Percentiles rank a stretch among this genome's conserved stretches.
These are phyloP conservation scores for Gracilaria gracilis DNA, from an alignment of 23 red algal genomes.

Conservation along the genomic window DNA sequence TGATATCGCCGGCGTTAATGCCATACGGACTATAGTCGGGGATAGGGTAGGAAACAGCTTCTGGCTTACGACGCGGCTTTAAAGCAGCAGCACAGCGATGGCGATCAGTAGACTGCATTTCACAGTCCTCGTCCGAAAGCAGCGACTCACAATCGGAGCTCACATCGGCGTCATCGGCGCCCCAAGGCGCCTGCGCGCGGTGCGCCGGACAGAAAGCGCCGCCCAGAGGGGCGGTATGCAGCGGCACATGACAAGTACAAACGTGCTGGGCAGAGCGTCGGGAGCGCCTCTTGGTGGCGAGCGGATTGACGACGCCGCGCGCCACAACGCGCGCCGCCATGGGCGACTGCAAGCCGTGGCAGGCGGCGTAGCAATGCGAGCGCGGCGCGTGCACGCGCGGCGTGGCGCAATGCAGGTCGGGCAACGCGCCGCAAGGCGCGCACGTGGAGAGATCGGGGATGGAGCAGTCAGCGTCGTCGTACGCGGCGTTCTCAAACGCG, in stretches of 20 bases:
- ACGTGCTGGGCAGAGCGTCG: neutral
- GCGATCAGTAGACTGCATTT: neutral
- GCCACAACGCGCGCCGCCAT: neutral
- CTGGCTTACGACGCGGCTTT: neutral
- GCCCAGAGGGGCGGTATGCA: neutral
- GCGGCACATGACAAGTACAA: neutral
- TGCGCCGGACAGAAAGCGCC: neutral
- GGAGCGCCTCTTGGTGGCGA: neutral
- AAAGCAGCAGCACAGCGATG: neutral
- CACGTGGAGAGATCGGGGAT: constrained; percentile 9
- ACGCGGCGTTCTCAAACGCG: neutral
- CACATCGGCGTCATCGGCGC: neutral
- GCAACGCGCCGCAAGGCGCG: constrained; percentile 34
- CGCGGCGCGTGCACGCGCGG: constrained; percentile 13
- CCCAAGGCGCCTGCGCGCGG: neutral
- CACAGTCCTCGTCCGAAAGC: constrained; percentile 3
- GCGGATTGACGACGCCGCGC: too few species aligned
- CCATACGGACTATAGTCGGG: neutral
- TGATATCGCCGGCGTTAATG: constrained; percentile 55
- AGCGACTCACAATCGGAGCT: neutral
- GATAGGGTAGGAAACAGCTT: neutral
- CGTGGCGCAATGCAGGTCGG: constrained; percentile 24
- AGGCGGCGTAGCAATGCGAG: constrained; percentile 30
- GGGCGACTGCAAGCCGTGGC: constrained; percentile 25
- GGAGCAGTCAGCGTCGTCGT: neutral